A percentile compares a stretch with the other conserved stretches of the same genome.
phyloP scores from a whole-genome alignment of 768 basidiomycete genomes.

The Crucibulum laeve region DNA sequence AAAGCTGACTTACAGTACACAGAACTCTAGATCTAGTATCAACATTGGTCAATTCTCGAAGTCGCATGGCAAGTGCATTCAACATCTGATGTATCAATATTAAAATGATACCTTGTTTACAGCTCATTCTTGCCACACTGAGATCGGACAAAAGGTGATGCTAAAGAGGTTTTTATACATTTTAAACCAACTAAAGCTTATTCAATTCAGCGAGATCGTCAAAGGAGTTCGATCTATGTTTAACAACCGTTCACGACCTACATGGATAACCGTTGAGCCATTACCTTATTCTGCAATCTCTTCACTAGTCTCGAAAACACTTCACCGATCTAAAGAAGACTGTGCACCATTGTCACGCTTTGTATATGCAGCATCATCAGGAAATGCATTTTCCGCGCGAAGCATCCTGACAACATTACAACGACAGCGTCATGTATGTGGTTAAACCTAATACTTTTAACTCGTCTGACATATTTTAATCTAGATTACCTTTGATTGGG shows the following conservation, averaged over 20 bases:
- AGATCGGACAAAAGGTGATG: conserved; percentile 52
- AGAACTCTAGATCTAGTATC: conserved; percentile 66
- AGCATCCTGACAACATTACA: conserved; percentile 62
- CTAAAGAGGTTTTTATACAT: neutral
- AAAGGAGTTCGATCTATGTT: conserved; percentile 56
- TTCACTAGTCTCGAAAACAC: conserved; percentile 55
- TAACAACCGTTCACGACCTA: conserved; percentile 48
- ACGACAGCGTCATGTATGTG: conserved; percentile 54
- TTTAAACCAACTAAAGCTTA: conserved; percentile 1
- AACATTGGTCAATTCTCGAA: conserved; percentile 59
- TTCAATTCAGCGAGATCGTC: conserved; percentile 32
- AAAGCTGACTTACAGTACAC: conserved; percentile 3
- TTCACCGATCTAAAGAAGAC: conserved; percentile 56
- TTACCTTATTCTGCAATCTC: conserved; percentile 53
- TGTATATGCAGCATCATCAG: conserved; percentile 53
- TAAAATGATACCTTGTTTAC: conserved; percentile 5
- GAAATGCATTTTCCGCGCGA: conserved; percentile 68
- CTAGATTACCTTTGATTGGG: conserved; percentile 65
- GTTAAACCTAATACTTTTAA: neutral
- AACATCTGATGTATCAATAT: neutral
- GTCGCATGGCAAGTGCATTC: conserved; percentile 53
- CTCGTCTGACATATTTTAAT: neutral
- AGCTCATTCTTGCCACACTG: conserved; percentile 64
- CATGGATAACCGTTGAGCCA: conserved; percentile 66
- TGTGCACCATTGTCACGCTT: conserved; percentile 50